Conservation (phyloP, 139 green algal genomes). For the Closterium sp. region DNA sequence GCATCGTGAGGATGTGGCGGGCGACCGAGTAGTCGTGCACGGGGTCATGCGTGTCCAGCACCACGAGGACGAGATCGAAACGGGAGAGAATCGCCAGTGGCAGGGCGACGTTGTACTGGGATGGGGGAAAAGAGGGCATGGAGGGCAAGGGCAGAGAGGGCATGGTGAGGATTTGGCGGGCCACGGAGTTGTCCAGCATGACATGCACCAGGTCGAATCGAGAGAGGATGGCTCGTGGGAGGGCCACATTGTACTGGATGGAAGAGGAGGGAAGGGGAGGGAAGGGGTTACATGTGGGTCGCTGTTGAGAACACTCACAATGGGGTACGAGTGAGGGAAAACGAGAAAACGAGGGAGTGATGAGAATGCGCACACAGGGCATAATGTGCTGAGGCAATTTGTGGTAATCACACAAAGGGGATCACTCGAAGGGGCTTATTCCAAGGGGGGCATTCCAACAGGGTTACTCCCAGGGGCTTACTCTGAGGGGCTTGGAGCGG, state of each 20-base stretch:
- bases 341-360: too few species aligned
- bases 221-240: constrained; percentile 96
- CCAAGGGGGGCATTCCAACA: too few species aligned
- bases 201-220: constrained; percentile 89
- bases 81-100: constrained; percentile 96
- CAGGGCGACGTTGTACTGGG: constrained; percentile 92
- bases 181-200: constrained; percentile 46
- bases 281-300: too few species aligned
- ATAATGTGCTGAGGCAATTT: too few species aligned
- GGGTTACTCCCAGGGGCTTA: too few species aligned
- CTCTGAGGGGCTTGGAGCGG: constrained; percentile 78
- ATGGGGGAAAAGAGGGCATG: too few species aligned
- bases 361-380: too few species aligned
- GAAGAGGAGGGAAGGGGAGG: neutral
- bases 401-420: too few species aligned
- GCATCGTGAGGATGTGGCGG: neutral
- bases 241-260: constrained; percentile 88
- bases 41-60: constrained; percentile 57
- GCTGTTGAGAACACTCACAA: too few species aligned
- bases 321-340: too few species aligned
- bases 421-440: too few species aligned
- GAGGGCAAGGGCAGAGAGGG: neutral
- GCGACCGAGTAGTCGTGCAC: constrained; percentile 38
- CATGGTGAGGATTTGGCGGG: too few species aligned
- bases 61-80: constrained; percentile 85